Base-by-base conservation (phyloP, 2,329 filamentous ascomycete species). In the Penicillium glabrum region DNA sequence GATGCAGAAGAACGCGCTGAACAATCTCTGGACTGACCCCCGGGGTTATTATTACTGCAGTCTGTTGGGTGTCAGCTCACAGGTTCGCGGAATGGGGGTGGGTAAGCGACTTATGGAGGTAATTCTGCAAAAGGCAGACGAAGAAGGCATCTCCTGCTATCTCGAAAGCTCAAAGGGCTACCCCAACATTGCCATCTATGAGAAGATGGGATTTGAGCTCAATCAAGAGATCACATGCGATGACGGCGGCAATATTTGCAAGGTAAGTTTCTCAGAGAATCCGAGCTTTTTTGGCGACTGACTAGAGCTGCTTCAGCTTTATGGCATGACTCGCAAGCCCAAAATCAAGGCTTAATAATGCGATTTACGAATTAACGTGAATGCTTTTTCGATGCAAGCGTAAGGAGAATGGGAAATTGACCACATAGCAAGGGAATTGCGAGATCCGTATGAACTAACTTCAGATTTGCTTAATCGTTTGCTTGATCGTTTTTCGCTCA, bases 31-130 rank as follows among this genome's bases (percentile, higher is more conserved):
- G 88, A 83, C 77, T 0, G 86, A 89, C 55, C 79, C 82, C 0
- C 77, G 80, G 5, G 89, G 89, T 0, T 91, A 91, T 67, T 91
- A 90, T 67, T 91, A 91, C 63, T 87, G 89, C 61, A 91, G 91
- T 66, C 89, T 91, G 59, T 84, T 91, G 65, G 87, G 88, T 0
- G 88, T 91, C 1, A 70, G 84, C 16, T 86, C 87, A 0, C 81
- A 85, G 48, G 81, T 80, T 31, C 88, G 90, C 68, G 86, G 87
- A 0, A 83, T 80, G 64, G 88, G 88, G 0, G 82, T 91, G 2
- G 89, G 88, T 0, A 83, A 83, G 58, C 78, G 80, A 60, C 72
- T 91, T 64, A 87, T 90, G 75, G 78, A 85, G 62, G 78, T 80
- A 44, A 86, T 91, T 7, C 85, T 86, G 16, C 77, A 81, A 41